phyloP scores from a whole-genome alignment of 192 early-diverging fungal genomes.

The Spizellomyces punctatus region DNA sequence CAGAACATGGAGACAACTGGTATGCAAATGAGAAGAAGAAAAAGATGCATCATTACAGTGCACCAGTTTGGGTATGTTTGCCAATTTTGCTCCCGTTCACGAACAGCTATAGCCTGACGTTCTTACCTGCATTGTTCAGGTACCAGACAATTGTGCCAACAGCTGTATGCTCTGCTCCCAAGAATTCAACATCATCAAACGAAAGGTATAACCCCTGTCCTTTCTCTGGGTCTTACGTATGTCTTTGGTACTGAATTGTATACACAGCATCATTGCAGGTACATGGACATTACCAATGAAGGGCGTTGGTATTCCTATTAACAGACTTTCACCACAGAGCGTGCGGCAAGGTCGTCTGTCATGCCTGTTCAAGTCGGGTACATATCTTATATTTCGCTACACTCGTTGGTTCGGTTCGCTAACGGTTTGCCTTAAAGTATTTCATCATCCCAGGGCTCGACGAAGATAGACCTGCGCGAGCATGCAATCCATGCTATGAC shows the following conservation, averaged over 20 bases:
- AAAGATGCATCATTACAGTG: conserved; percentile 57
- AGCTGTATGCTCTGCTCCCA: conserved; percentile 74
- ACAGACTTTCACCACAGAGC: conserved; percentile 70
- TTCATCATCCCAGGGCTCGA: conserved; percentile 38
- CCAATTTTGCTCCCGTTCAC: too few relatives aligned
- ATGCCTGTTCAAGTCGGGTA: conserved; percentile 36
- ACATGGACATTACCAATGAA: neutral
- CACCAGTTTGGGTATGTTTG: conserved; percentile 51
- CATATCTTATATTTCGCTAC: too few relatives aligned
- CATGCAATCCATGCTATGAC: conserved; percentile 43
- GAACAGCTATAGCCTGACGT: too few relatives aligned
- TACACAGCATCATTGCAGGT: too few relatives aligned
- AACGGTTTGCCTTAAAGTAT: neutral
- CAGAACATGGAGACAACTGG: conserved; percentile 33
- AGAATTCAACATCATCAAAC: conserved; percentile 67
- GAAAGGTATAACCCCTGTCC: conserved; percentile 32
- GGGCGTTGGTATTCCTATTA: neutral
- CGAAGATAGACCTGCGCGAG: conserved; percentile 36
- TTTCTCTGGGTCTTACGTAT: too few relatives aligned
- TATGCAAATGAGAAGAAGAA: conserved; percentile 46
- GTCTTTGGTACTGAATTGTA: too few relatives aligned
- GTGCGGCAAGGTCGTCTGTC: conserved; percentile 83
- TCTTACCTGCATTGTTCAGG: too few relatives aligned
- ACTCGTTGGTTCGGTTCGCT: neutral
- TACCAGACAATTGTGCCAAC: conserved; percentile 66